Evolutionary conservation across 2,329 filamentous ascomycete species (phyloP).

Genomic region (Aspergillus novofumigatus): DNA sequence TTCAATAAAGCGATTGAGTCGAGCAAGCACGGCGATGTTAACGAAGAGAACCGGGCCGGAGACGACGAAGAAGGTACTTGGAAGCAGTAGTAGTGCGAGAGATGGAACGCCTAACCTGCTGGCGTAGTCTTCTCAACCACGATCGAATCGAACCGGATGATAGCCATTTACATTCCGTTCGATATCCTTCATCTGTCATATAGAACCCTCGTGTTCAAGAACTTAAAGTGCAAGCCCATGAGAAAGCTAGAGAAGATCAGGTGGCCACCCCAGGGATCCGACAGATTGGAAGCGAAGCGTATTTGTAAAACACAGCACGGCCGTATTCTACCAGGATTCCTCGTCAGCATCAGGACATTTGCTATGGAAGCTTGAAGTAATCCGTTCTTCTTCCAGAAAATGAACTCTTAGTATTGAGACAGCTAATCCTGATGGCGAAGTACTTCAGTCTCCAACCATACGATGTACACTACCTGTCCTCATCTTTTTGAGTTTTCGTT

Average conservation of each 20-base stretch:
- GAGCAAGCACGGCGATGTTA: neutral
- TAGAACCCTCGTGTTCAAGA: neutral
- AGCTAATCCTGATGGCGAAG: too few species aligned
- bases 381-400: neutral
- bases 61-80: neutral
- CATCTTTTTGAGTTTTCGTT: neutral
- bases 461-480: neutral
- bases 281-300: neutral
- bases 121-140: neutral
- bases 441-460: too few species aligned
- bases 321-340: neutral
- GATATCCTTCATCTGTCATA: neutral
- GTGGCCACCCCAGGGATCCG: neutral
- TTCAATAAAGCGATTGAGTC: neutral
- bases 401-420: too few species aligned
- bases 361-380: neutral
- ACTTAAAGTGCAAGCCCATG: neutral
- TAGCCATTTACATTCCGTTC: neutral
- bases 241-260: neutral
- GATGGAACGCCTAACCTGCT: neutral
- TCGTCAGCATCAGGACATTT: neutral
- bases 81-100: neutral
- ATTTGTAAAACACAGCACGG: neutral
- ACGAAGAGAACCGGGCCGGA: neutral
- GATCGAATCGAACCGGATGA: neutral